Percentiles rank a stretch among this genome's conserved stretches.
phyloP scores from a whole-genome alignment of 2,329 filamentous ascomycete species.

The Colletotrichum higginsianum region DNA sequence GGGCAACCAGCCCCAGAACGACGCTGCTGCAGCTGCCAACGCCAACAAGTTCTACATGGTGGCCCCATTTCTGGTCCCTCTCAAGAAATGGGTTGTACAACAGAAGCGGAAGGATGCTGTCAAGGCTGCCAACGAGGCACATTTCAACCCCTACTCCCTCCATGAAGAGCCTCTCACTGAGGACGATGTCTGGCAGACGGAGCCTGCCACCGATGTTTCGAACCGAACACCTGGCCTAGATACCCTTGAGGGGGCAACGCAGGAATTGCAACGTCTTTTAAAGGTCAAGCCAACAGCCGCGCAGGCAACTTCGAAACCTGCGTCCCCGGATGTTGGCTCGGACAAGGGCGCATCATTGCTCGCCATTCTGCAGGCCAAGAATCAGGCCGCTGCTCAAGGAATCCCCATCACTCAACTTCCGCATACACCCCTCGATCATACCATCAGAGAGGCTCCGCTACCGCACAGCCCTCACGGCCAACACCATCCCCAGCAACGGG shows the following conservation, averaged over 20 bases:
- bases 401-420: slow-evolving; percentile 50
- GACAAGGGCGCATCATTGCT: slow-evolving; percentile 68
- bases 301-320: slow-evolving; percentile 60
- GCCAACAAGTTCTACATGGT: slow-evolving; percentile 98
- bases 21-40: slow-evolving; percentile 69
- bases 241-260: slow-evolving; percentile 65
- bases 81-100: slow-evolving; percentile 92
- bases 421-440: slow-evolving; percentile 70
- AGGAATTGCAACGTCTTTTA: slow-evolving; percentile 68
- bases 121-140: slow-evolving; percentile 57
- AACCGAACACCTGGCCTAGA: slow-evolving; percentile 58
- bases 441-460: slow-evolving; percentile 63
- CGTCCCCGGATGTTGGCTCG: slow-evolving; percentile 46
- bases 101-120: slow-evolving; percentile 81
- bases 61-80: slow-evolving; percentile 86
- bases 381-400: slow-evolving; percentile 41
- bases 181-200: slow-evolving; percentile 69
- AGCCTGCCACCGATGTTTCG: slow-evolving; percentile 49
- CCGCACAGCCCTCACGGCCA: slow-evolving; percentile 72
- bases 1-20: slow-evolving; percentile 68
- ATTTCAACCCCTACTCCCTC: slow-evolving; percentile 60
- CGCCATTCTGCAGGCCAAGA: slow-evolving; percentile 64
- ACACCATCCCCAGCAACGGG: slow-evolving; percentile 44
- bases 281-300: slow-evolving; percentile 69
- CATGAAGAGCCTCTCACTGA: slow-evolving; percentile 73